These are phyloP conservation scores for Aspergillus carbonarius DNA, from an alignment of 2,329 filamentous ascomycete species.

Conservation along the genomic window DNA sequence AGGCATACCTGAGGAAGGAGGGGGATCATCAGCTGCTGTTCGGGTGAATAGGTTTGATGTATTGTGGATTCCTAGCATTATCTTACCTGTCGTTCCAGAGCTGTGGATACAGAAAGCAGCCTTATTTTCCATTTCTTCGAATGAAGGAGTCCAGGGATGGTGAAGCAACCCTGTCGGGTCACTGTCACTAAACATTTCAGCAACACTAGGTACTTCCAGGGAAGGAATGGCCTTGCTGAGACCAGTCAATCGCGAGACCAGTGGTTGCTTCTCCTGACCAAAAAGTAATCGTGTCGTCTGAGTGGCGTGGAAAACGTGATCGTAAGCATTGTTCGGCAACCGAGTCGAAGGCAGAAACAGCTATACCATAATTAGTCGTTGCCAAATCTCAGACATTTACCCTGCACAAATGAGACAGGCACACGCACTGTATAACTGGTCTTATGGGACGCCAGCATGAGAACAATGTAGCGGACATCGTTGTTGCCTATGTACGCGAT, in stretches of 20 bases:
- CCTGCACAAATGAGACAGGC: no score
- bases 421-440: background rate
- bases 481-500: slow-evolving; percentile 25
- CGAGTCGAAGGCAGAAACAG: slow-evolving; percentile 2
- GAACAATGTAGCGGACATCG: slow-evolving; percentile 25
- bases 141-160: slow-evolving; percentile 21
- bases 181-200: slow-evolving; percentile 6
- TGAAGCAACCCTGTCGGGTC: background rate
- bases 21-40: slow-evolving; percentile 20
- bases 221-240: background rate
- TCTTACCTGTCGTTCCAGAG: slow-evolving; percentile 38
- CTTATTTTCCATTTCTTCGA: slow-evolving; percentile 24
- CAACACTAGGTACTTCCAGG: background rate
- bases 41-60: background rate
- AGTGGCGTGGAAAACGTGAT: background rate
- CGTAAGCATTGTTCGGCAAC: background rate
- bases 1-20: slow-evolving; percentile 23
- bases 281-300: background rate
- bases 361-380: background rate
- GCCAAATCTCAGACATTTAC: no score
- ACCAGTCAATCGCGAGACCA: background rate
- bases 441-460: slow-evolving; percentile 16
- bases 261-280: background rate
- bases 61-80: background rate
- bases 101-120: slow-evolving; percentile 34